These are phyloP conservation scores for Plantago elongata DNA, from an alignment of 257 asterid species.

Conservation along the genomic window DNA sequence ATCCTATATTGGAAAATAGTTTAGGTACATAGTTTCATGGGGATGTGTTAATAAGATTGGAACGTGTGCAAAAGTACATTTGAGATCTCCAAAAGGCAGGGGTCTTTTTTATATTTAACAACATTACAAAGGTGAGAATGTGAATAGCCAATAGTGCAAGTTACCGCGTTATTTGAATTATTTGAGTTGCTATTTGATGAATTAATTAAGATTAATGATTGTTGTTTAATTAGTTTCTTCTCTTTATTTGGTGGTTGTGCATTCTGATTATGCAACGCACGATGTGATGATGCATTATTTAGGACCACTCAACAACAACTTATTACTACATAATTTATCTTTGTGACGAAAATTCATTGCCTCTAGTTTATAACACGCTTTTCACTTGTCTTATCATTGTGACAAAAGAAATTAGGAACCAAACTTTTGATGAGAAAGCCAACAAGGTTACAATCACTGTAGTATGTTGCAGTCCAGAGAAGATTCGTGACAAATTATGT, in stretches of 20 bases:
- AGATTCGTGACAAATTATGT: conserved; percentile 63
- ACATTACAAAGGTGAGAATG: too few relatives aligned
- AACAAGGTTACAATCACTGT: conserved; percentile 57
- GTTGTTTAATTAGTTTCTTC: neutral
- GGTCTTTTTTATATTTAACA: too few relatives aligned
- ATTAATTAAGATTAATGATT: too few relatives aligned
- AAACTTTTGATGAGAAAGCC: conserved; percentile 55
- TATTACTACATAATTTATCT: neutral
- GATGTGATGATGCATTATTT: neutral
- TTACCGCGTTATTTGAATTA: too few relatives aligned
- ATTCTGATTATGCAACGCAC: neutral
- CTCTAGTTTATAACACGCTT: too few relatives aligned
- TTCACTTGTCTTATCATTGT: neutral
- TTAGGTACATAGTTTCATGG: too few relatives aligned
- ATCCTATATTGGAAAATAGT: too few relatives aligned
- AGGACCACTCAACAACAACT: neutral
- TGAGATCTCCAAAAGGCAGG: too few relatives aligned
- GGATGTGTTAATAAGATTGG: too few relatives aligned
- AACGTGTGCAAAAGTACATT: too few relatives aligned
- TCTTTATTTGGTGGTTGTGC: neutral
- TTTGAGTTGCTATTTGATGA: neutral
- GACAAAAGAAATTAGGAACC: conserved; percentile 68
- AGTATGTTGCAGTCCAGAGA: conserved; percentile 82
- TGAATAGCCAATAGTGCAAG: too few relatives aligned
- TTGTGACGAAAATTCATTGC: neutral